Evolutionary conservation across 2,329 filamentous ascomycete species (phyloP), one percentile per base, ranked within the genome.

Genomic region (Aspergillus aculeatus): DNA sequence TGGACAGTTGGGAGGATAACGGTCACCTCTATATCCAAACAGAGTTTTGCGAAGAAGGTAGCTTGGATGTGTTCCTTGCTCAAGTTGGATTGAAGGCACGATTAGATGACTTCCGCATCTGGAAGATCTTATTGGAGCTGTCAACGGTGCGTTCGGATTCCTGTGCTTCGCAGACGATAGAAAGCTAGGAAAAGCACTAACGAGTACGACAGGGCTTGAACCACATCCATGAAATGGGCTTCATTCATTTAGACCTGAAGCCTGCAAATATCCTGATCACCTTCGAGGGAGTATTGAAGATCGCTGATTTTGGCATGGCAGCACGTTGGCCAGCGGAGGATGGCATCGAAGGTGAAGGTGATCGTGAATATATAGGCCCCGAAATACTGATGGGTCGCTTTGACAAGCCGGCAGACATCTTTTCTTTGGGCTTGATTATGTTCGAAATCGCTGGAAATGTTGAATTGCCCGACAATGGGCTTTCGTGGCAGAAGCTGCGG

Each of bases 51-150:
- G 93, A 97, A 73, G 92, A 96, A 73, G 95, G 95, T 16, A 96
- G 91, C 62, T 80, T 99, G 48, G 90, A 96, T 72, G 84, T 87
- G 16, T 99, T 98, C 72, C 82, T 99, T 31, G 84, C 86, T n/a
- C 86, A 89, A 59, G 86, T 92, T 61, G 95, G 95, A 24, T 84
- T 89, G 62, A 92, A 90, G 72, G 93, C 92, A 50, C 86, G 94
- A 67, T 79, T 99, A 65, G 95, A 99, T 76, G 95, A 98, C 74
- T 99, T 99, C 78, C 86, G 95, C 62, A 97, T 98, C 75, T 99
- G 95, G 92, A 99, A 99, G 80, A 94, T 98, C 59, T 80, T 98
- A 68, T 84, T 96, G 47, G 95, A 99, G 75, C 78, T 96, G 60
- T 85, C 88, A 69, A 80, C 89, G 81, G 92, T 95, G 85, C 32